Base-by-base conservation (phyloP, 345 rosid species). In the Citropsis articulata region DNA sequence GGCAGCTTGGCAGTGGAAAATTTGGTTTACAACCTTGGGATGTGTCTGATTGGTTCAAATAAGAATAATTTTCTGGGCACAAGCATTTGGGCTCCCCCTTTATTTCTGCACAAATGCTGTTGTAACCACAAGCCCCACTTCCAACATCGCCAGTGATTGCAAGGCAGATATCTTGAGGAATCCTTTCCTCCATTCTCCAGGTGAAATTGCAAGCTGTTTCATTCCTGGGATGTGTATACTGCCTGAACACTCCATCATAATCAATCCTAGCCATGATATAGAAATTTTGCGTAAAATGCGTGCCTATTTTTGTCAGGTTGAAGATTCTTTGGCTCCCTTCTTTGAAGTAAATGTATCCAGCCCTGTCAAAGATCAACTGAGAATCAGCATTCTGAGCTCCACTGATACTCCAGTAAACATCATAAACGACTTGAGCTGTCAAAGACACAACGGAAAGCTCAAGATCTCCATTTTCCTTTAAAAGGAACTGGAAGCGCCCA, bases 41-140 rank as follows among this genome's bases (percentile, higher is more conserved):
- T 24, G 13, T 2, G 10, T 55, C 79, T 18, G 1, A 1, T 66
- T 42, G 56, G 33, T 76, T 50, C 24, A 66, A 4, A 27, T 6
- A 66, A 35, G 56, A 53, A 64, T 55, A 76, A n/a, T 33, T 30
- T 0, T 73, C 66, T 1, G 66, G 76, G 66, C 66, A 73, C 9
- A 66, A 16, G 35, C 72, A 50, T 22, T 64, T 7, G 7, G 24
- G 21, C 27, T 53, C 14, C 53, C 45, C 61, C 4, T 66, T 66
- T 33, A 1, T 35, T 22, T 53, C 25, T 13, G 4, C 25, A 66
- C 79, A 66, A 35, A 31, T 22, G 73, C 79, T 67, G 66, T 76
- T 76, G 61, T 12, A 76, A 24, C 79, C 73, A 55, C 79, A 76
- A 66, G 56, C 56, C 21, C 79, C 73, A 36, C 73, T 76, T 9